Conservation (phyloP, 345 rosid genomes). For the Gossypium raimondii region DNA sequence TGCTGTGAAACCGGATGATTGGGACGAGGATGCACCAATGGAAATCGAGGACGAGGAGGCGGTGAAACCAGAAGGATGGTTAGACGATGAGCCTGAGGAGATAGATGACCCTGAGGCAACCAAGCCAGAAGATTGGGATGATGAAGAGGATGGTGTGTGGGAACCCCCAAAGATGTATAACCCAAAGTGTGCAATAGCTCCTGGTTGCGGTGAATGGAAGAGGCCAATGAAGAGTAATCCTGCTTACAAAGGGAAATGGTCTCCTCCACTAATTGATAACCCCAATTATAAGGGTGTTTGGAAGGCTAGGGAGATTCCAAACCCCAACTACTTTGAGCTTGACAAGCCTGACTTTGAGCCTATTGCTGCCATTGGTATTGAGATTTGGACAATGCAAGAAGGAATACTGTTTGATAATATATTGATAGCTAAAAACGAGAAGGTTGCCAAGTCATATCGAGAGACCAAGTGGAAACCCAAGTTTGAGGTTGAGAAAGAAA, state of each 20-base stretch:
- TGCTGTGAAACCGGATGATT: conserved; percentile 75
- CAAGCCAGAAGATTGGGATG: conserved; percentile 93
- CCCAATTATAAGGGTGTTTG: conserved; percentile 80
- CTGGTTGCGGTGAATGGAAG: conserved; percentile 92
- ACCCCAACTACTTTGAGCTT: conserved; percentile 72
- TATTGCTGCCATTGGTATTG: conserved; percentile 78
- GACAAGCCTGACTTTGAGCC: conserved; percentile 64
- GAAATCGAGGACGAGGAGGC: conserved; percentile 80
- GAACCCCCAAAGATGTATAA: conserved; percentile 78
- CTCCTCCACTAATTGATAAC: conserved; percentile 67
- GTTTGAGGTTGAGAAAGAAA: conserved; percentile 63
- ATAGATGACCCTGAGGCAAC: conserved; percentile 80
- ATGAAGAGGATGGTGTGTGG: conserved; percentile 92
- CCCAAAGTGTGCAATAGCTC: conserved; percentile 66
- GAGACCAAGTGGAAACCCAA: conserved; percentile 62
- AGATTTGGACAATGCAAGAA: conserved; percentile 95
- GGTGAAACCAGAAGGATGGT: conserved; percentile 85
- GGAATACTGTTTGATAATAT: conserved; percentile 76
- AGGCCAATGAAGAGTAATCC: conserved; percentile 75
- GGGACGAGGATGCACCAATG: conserved; percentile 91
- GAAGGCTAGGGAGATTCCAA: conserved; percentile 75
- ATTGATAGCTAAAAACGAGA: conserved; percentile 61
- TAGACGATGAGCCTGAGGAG: conserved; percentile 86
- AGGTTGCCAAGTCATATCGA: conserved; percentile 47
- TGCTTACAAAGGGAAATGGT: conserved; percentile 87